These are phyloP conservation scores for Gamarada debralockiae DNA, from an alignment of 495 filamentous ascomycete species.

Conservation along the genomic window DNA sequence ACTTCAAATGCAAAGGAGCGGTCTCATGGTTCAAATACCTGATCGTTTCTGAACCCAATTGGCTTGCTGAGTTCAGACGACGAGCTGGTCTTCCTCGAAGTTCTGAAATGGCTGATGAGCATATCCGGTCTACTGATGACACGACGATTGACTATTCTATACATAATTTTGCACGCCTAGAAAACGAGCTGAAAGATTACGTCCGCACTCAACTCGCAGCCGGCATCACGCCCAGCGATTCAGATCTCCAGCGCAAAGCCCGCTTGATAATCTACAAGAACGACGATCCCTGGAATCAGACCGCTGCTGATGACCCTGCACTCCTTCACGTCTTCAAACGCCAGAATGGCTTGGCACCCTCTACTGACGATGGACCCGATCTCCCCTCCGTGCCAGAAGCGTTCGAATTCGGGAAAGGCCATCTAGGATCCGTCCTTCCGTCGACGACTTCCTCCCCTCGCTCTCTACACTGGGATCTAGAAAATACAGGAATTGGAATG, in stretches of 20 bases:
- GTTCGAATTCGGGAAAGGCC: background rate
- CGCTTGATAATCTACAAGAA: constrained; percentile 61
- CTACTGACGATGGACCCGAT: constrained; percentile 5
- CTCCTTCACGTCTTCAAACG: constrained; percentile 49
- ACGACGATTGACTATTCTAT: constrained; percentile 48
- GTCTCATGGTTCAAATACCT: constrained; percentile 46
- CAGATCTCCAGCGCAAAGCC: constrained; percentile 58
- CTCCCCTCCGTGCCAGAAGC: constrained; percentile 12
- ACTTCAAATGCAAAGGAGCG: constrained; percentile 36
- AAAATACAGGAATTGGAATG: constrained; percentile 5
- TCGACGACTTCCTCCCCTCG: background rate
- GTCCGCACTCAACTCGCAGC: constrained; percentile 42
- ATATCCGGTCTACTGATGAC: constrained; percentile 43
- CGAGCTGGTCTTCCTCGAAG: constrained; percentile 45
- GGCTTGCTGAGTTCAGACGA: constrained; percentile 45
- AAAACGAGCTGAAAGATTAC: constrained; percentile 54
- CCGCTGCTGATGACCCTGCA: constrained; percentile 59
- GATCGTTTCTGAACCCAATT: constrained; percentile 35
- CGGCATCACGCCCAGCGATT: constrained; percentile 54
- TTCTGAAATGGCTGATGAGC: constrained; percentile 33
- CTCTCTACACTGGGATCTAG: constrained; percentile 20
- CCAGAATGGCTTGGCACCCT: constrained; percentile 20
- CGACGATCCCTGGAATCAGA: constrained; percentile 71
- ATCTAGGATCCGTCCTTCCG: background rate
- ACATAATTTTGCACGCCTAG: constrained; percentile 51